Base-by-base conservation (phyloP, 2,329 filamentous ascomycete genomes). In the Mycosphaerelloides madeirae region DNA sequence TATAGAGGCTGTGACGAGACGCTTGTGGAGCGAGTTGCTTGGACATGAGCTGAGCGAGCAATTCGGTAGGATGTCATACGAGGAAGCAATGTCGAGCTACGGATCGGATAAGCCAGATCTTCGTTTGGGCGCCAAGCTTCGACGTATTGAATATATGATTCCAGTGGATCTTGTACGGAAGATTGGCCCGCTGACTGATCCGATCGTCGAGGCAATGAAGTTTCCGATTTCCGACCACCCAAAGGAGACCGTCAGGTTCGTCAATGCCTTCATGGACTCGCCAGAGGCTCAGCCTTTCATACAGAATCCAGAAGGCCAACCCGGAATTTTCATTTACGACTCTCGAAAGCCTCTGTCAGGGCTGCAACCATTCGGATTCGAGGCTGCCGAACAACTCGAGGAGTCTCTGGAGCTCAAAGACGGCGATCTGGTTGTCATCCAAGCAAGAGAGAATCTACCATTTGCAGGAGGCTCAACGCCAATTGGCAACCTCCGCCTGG, bases 81-180 rank as follows among this genome's bases (percentile, higher is more conserved):
- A 84, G 25, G 73, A 85, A 31, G 85, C 84, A 14, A 97, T 98
- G 83, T 70, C 76, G 1, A 72, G 69, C 2, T 95, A 90, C 59
- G 93, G 93, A 9, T 85, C 81, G 3, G 93, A 98, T 66, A 98
- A 98, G 65, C 93, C 93, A 3, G 93, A 98, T 61, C 69, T 91
- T 8, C 80, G 93, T 14, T 84, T 90, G 29, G 78, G 79, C 1
- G 82, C 81, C 19, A 69, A 78, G 59, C 83, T 86, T 63, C 72
- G 69, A 41, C 72, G 73, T 1, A 73, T 95, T 31, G 80, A 84
- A 15, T 68, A 83, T 49, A 66, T 84, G 44, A 70, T 85, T 3
- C 76, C 80, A 6, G 60, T 68, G 6, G 75, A 84, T 45, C 83
- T 95, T 11, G 73, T 85, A 32, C 70, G 74, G 57, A 95, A 88